These are phyloP conservation scores for Ceratocystis destructans DNA, from an alignment of 2,329 filamentous ascomycete genomes.

Conservation along the genomic window DNA sequence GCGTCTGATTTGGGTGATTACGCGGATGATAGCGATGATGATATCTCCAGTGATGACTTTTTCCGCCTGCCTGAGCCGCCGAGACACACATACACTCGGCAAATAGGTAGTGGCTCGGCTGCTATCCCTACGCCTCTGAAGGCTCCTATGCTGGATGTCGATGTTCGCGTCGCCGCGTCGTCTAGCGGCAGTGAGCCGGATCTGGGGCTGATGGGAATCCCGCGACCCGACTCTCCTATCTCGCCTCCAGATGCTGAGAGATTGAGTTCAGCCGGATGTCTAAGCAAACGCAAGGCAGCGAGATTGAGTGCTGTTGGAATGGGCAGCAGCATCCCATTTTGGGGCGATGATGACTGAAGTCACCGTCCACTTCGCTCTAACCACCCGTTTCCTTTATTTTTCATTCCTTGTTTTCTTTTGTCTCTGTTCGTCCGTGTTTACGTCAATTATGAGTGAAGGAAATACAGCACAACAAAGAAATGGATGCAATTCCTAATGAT, in stretches of 20 bases:
- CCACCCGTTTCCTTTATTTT: background rate
- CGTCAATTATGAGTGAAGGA: slow-evolving; percentile 12
- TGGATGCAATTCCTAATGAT: background rate
- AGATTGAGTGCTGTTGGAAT: slow-evolving; percentile 31
- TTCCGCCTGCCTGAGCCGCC: slow-evolving; percentile 19
- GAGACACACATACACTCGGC: slow-evolving; percentile 9
- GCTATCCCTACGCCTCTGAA: slow-evolving; percentile 14
- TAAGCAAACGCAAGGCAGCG: slow-evolving; percentile 27
- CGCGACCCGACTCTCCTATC: slow-evolving; percentile 29
- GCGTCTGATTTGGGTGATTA: slow-evolving; percentile 12
- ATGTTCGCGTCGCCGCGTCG: slow-evolving; percentile 9
- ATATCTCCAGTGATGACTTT: slow-evolving; percentile 21
- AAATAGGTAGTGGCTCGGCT: slow-evolving; percentile 4
- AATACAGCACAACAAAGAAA: background rate
- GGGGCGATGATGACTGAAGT: slow-evolving; percentile 31
- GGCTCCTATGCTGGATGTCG: slow-evolving; percentile 21
- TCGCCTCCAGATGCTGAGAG: slow-evolving; percentile 20
- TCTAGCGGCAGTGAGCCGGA: slow-evolving; percentile 9
- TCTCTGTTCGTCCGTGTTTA: background rate
- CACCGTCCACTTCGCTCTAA: no score
- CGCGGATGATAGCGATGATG: slow-evolving; percentile 21
- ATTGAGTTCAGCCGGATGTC: slow-evolving; percentile 23
- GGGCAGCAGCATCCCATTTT: slow-evolving; percentile 26
- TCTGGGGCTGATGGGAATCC: slow-evolving; percentile 22
- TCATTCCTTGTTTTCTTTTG: slow-evolving; percentile 5